A percentile compares a stretch with the other conserved stretches of the same genome.
Conservation (phyloP, 805 yeast genomes). For the Nakazawaea laoshanensis region DNA sequence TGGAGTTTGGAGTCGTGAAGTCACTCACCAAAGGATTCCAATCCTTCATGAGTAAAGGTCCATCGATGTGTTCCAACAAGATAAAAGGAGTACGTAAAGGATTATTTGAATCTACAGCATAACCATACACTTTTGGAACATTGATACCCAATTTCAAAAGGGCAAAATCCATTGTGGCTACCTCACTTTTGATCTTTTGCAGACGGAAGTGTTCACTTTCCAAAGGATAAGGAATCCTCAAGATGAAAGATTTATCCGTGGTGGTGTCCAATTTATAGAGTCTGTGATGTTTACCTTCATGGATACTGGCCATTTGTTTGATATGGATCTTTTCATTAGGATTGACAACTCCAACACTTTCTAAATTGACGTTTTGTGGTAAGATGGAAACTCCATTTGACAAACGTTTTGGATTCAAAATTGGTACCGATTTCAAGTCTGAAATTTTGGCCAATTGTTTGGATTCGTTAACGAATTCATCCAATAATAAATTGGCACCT, state of each 20-base stretch:
- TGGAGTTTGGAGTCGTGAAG: constrained; percentile 39
- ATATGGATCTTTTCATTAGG: constrained; percentile 39
- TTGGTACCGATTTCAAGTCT: constrained; percentile 3
- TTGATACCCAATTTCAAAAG: constrained; percentile 52
- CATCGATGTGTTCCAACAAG: constrained; percentile 71
- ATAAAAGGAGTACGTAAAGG: constrained; percentile 67
- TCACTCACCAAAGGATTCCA: constrained; percentile 83
- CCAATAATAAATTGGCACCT: constrained; percentile 55
- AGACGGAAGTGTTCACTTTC: constrained; percentile 59
- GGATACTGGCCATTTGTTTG: constrained; percentile 72
- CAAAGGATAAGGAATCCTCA: constrained; percentile 80
- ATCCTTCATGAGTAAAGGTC: constrained; percentile 74
- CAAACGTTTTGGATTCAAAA: constrained; percentile 17
- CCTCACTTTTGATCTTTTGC: constrained; percentile 76
- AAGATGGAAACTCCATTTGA: constrained; percentile 16
- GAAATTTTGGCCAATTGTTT: constrained; percentile 20
- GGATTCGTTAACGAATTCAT: constrained; percentile 32
- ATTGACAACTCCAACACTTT: constrained; percentile 33
- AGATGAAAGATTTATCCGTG: constrained; percentile 51
- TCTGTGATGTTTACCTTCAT: constrained; percentile 93
- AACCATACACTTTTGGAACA: constrained; percentile 68
- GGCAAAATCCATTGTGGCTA: constrained; percentile 86
- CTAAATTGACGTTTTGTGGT: constrained; percentile 36
- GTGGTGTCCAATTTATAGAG: constrained; percentile 66
- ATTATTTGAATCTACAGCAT: constrained; percentile 55